Percentiles rank a stretch among this genome's conserved stretches.
These are phyloP conservation scores for Ballota nigra DNA, from an alignment of 257 asterid genomes.

Conservation along the genomic window DNA sequence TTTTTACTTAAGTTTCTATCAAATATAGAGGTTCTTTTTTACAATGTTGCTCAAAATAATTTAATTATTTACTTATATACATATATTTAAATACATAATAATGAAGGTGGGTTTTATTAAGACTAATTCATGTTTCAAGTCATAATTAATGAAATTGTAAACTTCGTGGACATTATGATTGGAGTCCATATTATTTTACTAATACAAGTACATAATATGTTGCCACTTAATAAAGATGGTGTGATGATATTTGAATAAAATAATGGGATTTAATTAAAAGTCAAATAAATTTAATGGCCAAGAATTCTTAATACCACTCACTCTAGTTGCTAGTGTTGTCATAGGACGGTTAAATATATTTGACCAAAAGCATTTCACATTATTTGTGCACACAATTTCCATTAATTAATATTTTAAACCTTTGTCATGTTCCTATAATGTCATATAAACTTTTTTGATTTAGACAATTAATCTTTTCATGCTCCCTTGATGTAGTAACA, in stretches of 20 bases:
- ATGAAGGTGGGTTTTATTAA: no score
- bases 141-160: background rate
- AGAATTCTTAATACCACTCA: background rate
- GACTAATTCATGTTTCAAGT: background rate
- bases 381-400: background rate
- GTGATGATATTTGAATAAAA: background rate
- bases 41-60: no score
- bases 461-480: background rate
- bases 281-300: background rate
- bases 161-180: background rate
- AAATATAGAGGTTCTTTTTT: no score
- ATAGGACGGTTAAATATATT: conserved; percentile 11
- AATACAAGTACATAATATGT: background rate
- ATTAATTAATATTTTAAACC: background rate
- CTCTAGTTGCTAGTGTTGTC: background rate
- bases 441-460: background rate
- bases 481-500: background rate
- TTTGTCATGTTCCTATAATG: conserved; percentile 10
- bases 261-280: background rate
- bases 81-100: no score
- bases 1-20: no score
- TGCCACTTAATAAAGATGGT: background rate
- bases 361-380: background rate
- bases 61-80: no score
- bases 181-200: no score